Evolutionary conservation across 148 eudicot species (phyloP).

Genomic region (Bassia scoparia): DNA sequence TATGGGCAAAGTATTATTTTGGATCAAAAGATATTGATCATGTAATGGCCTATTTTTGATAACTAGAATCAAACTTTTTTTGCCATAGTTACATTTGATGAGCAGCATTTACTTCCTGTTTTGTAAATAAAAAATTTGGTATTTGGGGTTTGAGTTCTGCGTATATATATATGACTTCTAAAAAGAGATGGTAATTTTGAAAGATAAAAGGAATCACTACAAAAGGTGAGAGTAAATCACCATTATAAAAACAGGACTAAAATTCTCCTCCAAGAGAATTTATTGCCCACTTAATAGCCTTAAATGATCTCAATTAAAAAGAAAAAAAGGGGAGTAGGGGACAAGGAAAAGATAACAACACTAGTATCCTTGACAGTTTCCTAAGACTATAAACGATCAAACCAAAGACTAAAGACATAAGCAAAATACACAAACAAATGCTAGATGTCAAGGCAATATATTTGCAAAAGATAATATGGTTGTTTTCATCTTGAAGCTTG

Average conservation of each 20-base stretch:
- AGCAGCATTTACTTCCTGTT: too few relatives aligned
- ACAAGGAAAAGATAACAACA: neutral
- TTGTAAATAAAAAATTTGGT: too few relatives aligned
- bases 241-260: neutral
- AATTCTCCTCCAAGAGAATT: neutral
- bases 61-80: too few relatives aligned
- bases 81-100: too few relatives aligned
- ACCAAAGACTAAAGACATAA: neutral
- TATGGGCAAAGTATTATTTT: too few relatives aligned
- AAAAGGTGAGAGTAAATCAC: neutral
- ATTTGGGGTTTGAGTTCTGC: too few relatives aligned
- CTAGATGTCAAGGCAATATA: neutral
- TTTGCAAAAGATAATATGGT: neutral
- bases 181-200: neutral
- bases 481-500: neutral
- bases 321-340: too few relatives aligned
- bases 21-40: too few relatives aligned
- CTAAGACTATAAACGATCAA: neutral
- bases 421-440: neutral
- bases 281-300: neutral
- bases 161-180: too few relatives aligned
- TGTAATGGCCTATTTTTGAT: too few relatives aligned
- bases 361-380: neutral
- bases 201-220: neutral
- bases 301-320: neutral